These are phyloP conservation scores for Rhizopus stolonifer DNA, from an alignment of 371 early-diverging fungal genomes.

Conservation along the genomic window DNA sequence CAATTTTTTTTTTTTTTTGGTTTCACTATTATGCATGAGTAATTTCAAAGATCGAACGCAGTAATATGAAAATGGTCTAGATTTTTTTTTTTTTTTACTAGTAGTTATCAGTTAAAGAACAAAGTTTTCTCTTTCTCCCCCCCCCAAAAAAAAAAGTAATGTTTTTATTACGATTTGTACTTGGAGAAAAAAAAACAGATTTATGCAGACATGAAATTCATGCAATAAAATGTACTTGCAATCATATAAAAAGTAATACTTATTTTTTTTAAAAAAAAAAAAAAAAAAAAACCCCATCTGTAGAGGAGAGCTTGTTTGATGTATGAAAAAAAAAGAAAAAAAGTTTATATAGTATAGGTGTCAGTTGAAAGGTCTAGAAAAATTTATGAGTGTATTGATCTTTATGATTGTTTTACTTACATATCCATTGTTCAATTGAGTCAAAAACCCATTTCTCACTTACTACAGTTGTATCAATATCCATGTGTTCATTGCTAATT, in stretches of 20 bases:
- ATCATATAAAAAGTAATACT: not conserved
- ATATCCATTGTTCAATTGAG: conserved; percentile 23
- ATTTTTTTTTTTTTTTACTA: no score
- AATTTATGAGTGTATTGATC: not conserved
- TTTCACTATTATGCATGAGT: no score
- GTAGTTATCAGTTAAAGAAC: no score
- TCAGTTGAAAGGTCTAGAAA: not conserved
- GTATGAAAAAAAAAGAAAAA: conserved; percentile 1
- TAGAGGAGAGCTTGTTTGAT: not conserved
- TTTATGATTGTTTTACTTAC: conserved; percentile 8
- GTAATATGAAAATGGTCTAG: no score
- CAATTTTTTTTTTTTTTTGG: no score
- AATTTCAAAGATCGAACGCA: no score
- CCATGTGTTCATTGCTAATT: conserved; percentile 8
- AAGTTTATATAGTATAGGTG: not conserved
- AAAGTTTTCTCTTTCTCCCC: no score
- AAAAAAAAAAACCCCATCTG: not conserved
- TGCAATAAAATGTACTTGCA: no score
- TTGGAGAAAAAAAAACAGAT: no score
- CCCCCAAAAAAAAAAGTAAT: no score
- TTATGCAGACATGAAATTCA: no score
- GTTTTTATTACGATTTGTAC: no score
- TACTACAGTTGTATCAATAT: conserved; percentile 8
- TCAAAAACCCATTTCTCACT: conserved; percentile 22
- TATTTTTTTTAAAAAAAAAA: not conserved